Evolutionary conservation across 2,329 filamentous ascomycete species (phyloP), one percentile per base, ranked within the genome.

Genomic region (Stachybotrys elegans): DNA sequence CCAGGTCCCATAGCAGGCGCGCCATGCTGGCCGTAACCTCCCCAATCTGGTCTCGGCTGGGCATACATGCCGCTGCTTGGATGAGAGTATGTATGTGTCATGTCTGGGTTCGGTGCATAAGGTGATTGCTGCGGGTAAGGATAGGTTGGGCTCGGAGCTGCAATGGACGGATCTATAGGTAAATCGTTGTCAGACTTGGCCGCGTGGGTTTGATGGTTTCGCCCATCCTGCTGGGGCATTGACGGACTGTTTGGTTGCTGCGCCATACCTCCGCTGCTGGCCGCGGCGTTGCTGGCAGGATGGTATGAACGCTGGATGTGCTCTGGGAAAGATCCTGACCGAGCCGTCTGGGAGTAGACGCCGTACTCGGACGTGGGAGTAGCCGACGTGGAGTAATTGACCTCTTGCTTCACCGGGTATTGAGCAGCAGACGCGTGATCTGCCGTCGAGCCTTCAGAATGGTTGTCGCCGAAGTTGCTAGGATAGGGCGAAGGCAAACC

Each of bases 91-190:
- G 78, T 79, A 58, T 94, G 87, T 58, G 83, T 75, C 86, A 95
- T 93, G 57, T 95, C 88, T 75, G 90, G 85, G 54, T 83, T 84
- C 46, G 86, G 81, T 46, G 82, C 82, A 70, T 96, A 96, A 27
- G 91, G 88, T 56, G 90, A 92, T 68, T 95, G 94, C 65, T 86
- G 83, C 50, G 76, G 73, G 59, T 89, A 86, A 57, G 88, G 80
- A 66, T 95, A 96, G 59, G 88, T 91, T 48, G 92, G 91, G 77
- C 89, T 95, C 63, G 89, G 87, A 60, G 88, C 84, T 69, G 90
- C 87, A 67, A 96, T 95, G 68, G 90, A 94, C 62, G 91, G 90
- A 94, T 96, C 92, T 96, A 95, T 91, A 85, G 89, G 89, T 76
- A 94, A 83, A 83, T 89, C 85, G 81, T 79, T 81, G 89, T 95